Conservation (phyloP, 106 monocot genomes). For the Gastrodia elata region DNA sequence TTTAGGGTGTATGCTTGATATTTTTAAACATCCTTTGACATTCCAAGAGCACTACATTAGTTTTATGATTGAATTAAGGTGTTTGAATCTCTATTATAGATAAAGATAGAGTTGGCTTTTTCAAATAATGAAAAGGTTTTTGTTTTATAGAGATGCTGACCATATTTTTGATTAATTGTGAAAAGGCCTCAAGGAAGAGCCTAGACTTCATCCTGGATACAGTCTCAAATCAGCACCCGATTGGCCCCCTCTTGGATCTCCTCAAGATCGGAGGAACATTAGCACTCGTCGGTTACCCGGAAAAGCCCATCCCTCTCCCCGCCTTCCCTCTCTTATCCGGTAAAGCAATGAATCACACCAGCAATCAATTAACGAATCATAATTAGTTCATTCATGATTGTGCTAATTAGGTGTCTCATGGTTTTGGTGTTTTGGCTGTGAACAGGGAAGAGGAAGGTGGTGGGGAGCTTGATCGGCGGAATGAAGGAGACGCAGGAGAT, state of each 20-base stretch:
- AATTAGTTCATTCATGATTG: not conserved
- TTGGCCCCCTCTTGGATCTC: conserved; percentile 55
- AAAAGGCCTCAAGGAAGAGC: conserved; percentile 28
- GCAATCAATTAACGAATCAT: not conserved
- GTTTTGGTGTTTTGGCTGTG: not conserved
- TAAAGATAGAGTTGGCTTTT: too few species aligned
- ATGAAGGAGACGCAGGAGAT: conserved; percentile 94
- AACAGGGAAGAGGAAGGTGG: conserved; percentile 42
- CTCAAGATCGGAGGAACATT: conserved; percentile 47
- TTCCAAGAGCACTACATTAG: too few species aligned
- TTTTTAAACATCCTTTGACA: too few species aligned
- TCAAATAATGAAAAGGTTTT: too few species aligned
- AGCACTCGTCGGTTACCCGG: conserved; percentile 52
- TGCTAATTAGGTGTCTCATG: not conserved
- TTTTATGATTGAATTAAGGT: too few species aligned
- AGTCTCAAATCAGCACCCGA: conserved; percentile 41
- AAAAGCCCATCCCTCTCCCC: conserved; percentile 57
- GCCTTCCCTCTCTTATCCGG: conserved; percentile 62
- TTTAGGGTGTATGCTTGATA: too few species aligned
- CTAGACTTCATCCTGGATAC: conserved; percentile 67
- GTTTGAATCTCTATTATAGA: too few species aligned
- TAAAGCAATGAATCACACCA: conserved; percentile 9
- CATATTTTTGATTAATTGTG: not conserved
- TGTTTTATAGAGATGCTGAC: too few species aligned
- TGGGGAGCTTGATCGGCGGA: conserved; percentile 63